Percentiles rank a stretch among this genome's conserved stretches.
These are phyloP conservation scores for Abrus precatorius DNA, from an alignment of 306 rosid species.

Conservation along the genomic window DNA sequence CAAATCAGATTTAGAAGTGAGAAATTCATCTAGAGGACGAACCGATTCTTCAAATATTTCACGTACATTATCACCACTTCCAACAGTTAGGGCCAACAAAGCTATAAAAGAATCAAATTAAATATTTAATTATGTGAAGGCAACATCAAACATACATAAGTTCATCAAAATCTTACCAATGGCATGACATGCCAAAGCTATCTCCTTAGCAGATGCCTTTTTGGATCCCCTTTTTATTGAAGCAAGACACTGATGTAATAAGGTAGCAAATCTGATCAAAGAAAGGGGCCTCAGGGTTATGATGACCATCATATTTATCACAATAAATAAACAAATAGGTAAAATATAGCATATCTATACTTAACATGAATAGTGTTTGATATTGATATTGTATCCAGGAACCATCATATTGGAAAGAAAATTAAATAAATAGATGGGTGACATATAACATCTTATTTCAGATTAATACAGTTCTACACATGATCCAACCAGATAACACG, in stretches of 20 bases:
- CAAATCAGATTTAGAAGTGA: constrained; percentile 63
- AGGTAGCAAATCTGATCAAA: constrained; percentile 70
- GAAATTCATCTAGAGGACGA: constrained; percentile 62
- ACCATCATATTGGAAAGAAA: not conserved
- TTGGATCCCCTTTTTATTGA: constrained; percentile 75
- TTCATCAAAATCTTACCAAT: constrained; percentile 61
- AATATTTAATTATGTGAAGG: constrained; percentile 16
- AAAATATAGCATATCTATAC: constrained; percentile 12
- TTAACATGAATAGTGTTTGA: not conserved
- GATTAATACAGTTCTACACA: not conserved
- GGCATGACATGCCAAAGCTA: constrained; percentile 76
- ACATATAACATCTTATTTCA: not conserved
- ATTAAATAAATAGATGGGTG: constrained; percentile 8
- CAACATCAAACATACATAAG: not conserved
- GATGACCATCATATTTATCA: constrained; percentile 5
- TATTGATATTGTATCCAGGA: not conserved
- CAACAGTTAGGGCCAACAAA: constrained; percentile 76
- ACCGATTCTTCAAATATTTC: constrained; percentile 76
- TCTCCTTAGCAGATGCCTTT: constrained; percentile 72
- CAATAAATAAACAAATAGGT: constrained; percentile 2
- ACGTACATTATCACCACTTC: constrained; percentile 71
- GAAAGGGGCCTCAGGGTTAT: constrained; percentile 36
- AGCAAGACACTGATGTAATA: constrained; percentile 76
- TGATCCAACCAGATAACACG: constrained; percentile 2
- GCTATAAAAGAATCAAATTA: constrained; percentile 53